Base-by-base conservation (phyloP, 345 rosid species). In the Salix viminalis region DNA sequence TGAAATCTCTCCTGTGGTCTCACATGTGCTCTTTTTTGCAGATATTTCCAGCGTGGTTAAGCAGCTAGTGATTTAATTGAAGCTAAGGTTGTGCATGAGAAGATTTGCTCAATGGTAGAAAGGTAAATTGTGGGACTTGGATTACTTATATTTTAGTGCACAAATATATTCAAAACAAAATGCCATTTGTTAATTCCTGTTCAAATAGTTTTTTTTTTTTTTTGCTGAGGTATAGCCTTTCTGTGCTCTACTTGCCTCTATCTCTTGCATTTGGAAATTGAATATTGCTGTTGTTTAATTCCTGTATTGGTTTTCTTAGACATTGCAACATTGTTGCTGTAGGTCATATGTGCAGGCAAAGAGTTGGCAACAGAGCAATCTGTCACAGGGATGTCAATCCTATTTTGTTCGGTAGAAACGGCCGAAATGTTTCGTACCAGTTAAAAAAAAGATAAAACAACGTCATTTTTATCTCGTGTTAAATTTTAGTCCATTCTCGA, bases 31-130 rank as follows among this genome's bases (percentile, higher is more conserved):
- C 32, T 75, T 28, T 72, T 69, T 81, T 77, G 72, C 82, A 96
- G 99, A 91, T 96, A 74, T 83, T 96, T 71, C 98, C 98, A 37
- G 97, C 99, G 24, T 96, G 98, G 99, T 85, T 96, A 85, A 92
- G 90, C 85, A 92, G 97, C 86, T 87, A 96, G 94, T 76, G 99
- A 96, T 81, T 81, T 92, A 73, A 92, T 92, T 79, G 99, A 96
- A 85, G 99, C 98, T 80, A 96, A 96, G 34, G 34, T 32, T 32
- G 34, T 32, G 81, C 94, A 96, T 73, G 97, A 92, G 12, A 93
- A 92, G 87, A 98, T 96, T 70, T 96, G 98, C 84, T 82, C 86
- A 54, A 93, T 96, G 99, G 94, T 92, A 46, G 99, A 93, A 83
- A 96, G 99, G 99, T 91, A 82, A 76, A 69, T 14, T 23, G 48